A percentile compares a stretch with the other conserved stretches of the same genome.
Evolutionary conservation across 495 filamentous ascomycete species (phyloP).

Genomic region (Acidiella bohemica): DNA sequence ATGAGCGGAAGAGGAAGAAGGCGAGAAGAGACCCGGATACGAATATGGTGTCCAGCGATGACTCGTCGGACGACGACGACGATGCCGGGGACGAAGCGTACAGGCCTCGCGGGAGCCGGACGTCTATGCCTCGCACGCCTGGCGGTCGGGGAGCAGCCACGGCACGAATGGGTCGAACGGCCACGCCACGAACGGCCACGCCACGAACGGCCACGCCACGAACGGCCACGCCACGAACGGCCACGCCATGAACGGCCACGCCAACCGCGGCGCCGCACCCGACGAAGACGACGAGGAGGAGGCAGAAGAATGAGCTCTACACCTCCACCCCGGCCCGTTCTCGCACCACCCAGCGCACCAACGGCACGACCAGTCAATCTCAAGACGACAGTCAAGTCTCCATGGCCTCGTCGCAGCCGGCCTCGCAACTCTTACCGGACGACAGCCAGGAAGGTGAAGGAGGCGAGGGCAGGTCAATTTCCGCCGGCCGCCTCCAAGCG

Average conservation of each 20-base stretch:
- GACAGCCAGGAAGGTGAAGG: constrained; percentile 33
- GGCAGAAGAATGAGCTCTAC: constrained; percentile 37
- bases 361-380: too few species aligned
- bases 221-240: too few species aligned
- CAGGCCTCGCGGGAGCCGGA: constrained; percentile 5
- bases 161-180: constrained; percentile 10
- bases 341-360: constrained; percentile 29
- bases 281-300: constrained; percentile 32
- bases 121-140: constrained; percentile 6
- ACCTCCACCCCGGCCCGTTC: constrained; percentile 39
- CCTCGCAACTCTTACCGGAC: constrained; percentile 49
- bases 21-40: constrained; percentile 26
- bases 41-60: constrained; percentile 29
- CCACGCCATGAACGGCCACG: too few species aligned
- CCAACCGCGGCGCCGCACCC: too few species aligned
- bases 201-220: too few species aligned
- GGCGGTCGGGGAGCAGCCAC: constrained; percentile 5
- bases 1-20: constrained; percentile 64
- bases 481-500: constrained; percentile 46
- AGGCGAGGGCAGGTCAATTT: constrained; percentile 33
- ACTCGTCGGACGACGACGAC: constrained; percentile 30
- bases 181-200: too few species aligned
- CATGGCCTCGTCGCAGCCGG: constrained; percentile 52
- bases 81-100: constrained; percentile 33
- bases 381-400: constrained; percentile 47